Evolutionary conservation across 495 filamentous ascomycete genomes (phyloP), one percentile per base, ranked within the genome.

Genomic region (Tricharina praecox): DNA sequence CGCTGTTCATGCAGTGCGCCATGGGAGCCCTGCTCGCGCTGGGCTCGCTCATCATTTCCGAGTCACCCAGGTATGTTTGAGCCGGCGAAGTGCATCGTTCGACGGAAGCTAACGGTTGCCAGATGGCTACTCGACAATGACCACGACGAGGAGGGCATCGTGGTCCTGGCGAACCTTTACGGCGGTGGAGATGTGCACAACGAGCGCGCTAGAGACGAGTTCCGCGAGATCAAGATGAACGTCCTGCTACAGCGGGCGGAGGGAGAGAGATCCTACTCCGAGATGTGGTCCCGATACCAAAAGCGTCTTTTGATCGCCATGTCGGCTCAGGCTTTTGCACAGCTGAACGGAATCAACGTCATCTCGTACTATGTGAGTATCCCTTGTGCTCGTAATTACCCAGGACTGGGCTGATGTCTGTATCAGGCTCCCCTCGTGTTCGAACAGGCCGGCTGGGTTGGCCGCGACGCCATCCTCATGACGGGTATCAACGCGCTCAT

Each of bases 101-200:
- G 8, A 3, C 23, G 4, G 13, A 15, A 21, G 26, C 53, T 56
- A 37, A 60, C 45, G 38, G 2, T 8, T 11, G 53, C 2, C 52
- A 93, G 88, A 64, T 96, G 90, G 90, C 73, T 97, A 11, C 69
- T 97, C 21, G 90, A 97, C 59, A 94, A 95, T 60, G 92, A 97
- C 58, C 81, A 94, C 60, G 90, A 97, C 58, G 90, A 97, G 61
- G 92, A 97, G 62, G 90, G 90, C 21, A 94, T 96, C 63, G 77
- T 93, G 3, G 92, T 97, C 11, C 94, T 97, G 62, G 92, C 92
- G 19, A 95, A 95, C 62, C 74, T 96, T 10, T 95, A 96, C 56
- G 90, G 92, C 15, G 85, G 81, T 54, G 90, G 90, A 30, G 90
- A 97, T 63, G 82, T 93, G 39, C 84, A 93, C 63, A 85, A 93